Conservation (phyloP, 495 filamentous ascomycete genomes). For the Astrocystis sublimbata region DNA sequence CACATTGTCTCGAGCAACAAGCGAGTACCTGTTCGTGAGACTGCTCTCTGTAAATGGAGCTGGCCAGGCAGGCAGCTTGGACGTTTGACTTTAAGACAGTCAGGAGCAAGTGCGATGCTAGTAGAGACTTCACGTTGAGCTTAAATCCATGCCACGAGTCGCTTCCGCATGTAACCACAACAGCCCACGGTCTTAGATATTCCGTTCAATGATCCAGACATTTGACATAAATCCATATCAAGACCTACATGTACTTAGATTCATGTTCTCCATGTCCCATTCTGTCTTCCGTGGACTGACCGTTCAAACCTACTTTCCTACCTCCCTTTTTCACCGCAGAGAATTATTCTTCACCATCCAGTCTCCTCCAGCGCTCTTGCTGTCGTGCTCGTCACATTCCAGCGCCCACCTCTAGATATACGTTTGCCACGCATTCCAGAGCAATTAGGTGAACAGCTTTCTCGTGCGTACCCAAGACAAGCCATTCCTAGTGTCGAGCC, state of each 20-base stretch:
- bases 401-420: conserved; percentile 24
- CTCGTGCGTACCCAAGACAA: conserved; percentile 28
- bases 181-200: not conserved
- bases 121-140: not conserved
- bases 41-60: not conserved
- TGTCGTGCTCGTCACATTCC: conserved; percentile 25
- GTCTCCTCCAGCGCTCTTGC: not conserved
- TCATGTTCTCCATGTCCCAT: too few species aligned
- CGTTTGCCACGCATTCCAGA: conserved; percentile 16
- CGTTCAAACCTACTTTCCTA: too few species aligned
- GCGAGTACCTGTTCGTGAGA: not conserved
- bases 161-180: not conserved
- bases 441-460: conserved; percentile 28
- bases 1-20: not conserved
- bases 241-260: not conserved
- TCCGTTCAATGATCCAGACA: not conserved
- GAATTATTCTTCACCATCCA: not conserved
- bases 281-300: too few species aligned
- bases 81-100: conserved; percentile 8
- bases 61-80: not conserved
- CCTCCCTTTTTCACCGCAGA: too few species aligned
- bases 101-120: conserved; percentile 17
- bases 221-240: not conserved
- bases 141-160: not conserved
- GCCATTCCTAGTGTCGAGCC: conserved; percentile 23